phyloP scores from a whole-genome alignment of 352 stramenopile species.

The Phytophthora capsici region DNA sequence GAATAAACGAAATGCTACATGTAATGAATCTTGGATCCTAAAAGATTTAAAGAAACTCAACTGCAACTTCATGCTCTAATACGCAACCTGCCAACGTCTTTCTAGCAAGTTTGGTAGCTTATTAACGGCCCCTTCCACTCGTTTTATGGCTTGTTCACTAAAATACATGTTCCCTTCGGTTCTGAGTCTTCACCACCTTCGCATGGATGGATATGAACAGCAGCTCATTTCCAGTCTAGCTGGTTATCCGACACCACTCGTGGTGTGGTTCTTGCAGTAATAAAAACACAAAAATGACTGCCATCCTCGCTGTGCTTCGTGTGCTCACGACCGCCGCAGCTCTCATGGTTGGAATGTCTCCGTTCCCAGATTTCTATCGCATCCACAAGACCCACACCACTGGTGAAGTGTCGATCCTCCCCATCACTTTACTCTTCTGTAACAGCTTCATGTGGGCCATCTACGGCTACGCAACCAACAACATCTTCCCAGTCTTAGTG shows the following conservation, averaged over 20 bases:
- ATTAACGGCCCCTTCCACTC: background rate
- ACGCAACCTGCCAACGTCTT: no score
- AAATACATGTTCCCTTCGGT: constrained; percentile 7
- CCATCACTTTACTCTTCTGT: constrained; percentile 38
- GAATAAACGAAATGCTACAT: no score
- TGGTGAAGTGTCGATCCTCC: constrained; percentile 39
- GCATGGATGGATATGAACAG: background rate
- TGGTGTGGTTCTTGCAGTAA: background rate
- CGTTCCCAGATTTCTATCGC: constrained; percentile 40
- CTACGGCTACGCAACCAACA: constrained; percentile 45
- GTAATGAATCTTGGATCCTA: no score
- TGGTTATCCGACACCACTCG: constrained; percentile 5
- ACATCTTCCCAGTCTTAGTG: constrained; percentile 40
- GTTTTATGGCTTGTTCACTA: background rate
- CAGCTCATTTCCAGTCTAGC: constrained; percentile 30
- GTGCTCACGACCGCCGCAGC: constrained; percentile 39
- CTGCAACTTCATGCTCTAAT: no score
- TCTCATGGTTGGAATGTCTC: constrained; percentile 40
- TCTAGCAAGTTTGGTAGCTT: no score
- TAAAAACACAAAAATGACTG: constrained; percentile 11
- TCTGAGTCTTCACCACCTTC: constrained; percentile 10
- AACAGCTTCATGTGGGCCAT: constrained; percentile 51
- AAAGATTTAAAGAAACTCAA: no score
- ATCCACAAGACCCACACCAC: constrained; percentile 39
- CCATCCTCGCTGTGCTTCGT: constrained; percentile 24